Base-by-base conservation (phyloP, 768 basidiomycete species). In the Mycena kentingensis region DNA sequence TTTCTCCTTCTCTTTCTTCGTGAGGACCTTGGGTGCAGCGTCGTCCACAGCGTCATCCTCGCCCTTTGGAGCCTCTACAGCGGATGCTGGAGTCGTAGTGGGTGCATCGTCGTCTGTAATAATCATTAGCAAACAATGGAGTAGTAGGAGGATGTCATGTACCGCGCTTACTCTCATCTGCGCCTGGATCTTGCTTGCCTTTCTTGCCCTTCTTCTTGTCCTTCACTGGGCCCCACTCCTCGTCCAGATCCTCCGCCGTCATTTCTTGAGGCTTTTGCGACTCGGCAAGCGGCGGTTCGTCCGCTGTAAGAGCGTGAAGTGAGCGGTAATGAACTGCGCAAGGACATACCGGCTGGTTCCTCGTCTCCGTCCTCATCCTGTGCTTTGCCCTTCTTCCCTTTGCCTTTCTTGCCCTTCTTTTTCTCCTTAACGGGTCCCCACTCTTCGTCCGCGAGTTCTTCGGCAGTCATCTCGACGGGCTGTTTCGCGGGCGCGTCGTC, bases 1-100 rank as follows among this genome's bases (percentile, higher is more conserved):
- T 67, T 87, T 87, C 68, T 98, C 95, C 73, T 98, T 98, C 77
- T 98, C 92, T 68, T 96, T 97, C 75, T 98, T 98, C 16, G 88
- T 86, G 29, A 97, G 70, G 27, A 96, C 66, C 70, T 87, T 85
- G 3, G 75, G 74, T 13, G 82, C 90, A 43, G 70, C 71, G 45
- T 78, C 84, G 26, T 79, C 81, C 32, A 70, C 79, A n/a, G 75
- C 84, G 6, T 77, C 82, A 21, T 73, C 80, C 19, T 75, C 78
- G 26, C 67, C 70, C 32, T 68, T 73, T 22, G 69, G 44, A 35
- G 63, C 48, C 18, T 69, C 60, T 21, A 70, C 55, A 24, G 60
- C 60, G 47, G 61, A 42, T n/a, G 62, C 55, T n/a, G 63, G 50
- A n/a, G 63, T 44, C 32, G 63, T 34, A 24, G 59, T 46, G 36